Evolutionary conservation across 2,329 filamentous ascomycete species (phyloP).

Genomic region (Mycosphaerella sp.): DNA sequence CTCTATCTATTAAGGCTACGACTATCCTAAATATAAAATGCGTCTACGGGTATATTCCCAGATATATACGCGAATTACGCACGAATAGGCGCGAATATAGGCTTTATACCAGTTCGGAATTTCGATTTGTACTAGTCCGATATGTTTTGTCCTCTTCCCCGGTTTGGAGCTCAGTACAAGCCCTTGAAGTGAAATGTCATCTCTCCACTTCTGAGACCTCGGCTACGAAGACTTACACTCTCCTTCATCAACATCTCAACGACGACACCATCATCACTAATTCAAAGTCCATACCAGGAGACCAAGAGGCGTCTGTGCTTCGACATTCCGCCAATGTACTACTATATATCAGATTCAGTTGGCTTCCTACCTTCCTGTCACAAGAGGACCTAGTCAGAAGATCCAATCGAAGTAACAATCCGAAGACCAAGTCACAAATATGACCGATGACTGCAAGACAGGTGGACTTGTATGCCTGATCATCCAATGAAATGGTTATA

Average conservation of each 20-base stretch:
- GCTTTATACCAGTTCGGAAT: too few relatives aligned
- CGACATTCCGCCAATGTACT: too few relatives aligned
- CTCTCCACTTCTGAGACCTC: conserved; percentile 3
- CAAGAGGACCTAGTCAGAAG: conserved; percentile 21
- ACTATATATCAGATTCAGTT: too few relatives aligned
- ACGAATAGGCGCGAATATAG: too few relatives aligned
- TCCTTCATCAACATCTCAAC: conserved; percentile 4
- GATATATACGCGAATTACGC: too few relatives aligned
- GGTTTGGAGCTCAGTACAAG: too few relatives aligned
- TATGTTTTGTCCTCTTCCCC: too few relatives aligned
- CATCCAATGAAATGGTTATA: not conserved
- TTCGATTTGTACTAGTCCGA: too few relatives aligned
- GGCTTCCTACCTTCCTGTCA: conserved; percentile 29
- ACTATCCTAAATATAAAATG: too few relatives aligned
- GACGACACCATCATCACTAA: not conserved
- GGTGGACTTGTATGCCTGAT: conserved; percentile 28
- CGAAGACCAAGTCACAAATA: conserved; percentile 30
- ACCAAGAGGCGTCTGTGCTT: not conserved
- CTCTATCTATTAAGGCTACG: too few relatives aligned
- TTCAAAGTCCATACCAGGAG: not conserved
- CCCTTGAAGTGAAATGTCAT: too few relatives aligned
- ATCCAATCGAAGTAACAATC: conserved; percentile 26
- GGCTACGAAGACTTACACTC: conserved; percentile 4
- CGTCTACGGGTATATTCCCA: too few relatives aligned
- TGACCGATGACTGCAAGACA: conserved; percentile 29